Evolutionary conservation across 2,329 filamentous ascomycete genomes (phyloP).

Genomic region (Neonectria magnoliae): DNA sequence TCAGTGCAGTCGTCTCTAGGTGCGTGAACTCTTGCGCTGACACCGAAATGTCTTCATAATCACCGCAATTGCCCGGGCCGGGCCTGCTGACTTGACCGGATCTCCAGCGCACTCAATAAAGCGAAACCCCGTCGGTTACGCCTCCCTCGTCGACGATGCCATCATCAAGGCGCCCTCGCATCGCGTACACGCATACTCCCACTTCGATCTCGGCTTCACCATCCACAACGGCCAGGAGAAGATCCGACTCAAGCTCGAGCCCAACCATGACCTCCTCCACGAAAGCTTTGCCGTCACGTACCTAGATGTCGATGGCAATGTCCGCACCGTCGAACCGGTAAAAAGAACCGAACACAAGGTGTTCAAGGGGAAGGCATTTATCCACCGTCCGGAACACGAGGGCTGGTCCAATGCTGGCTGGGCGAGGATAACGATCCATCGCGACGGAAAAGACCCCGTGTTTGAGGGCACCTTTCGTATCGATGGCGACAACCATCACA

Average conservation of each 20-base stretch:
- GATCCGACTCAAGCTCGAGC: constrained; percentile 83
- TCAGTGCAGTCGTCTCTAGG: constrained; percentile 46
- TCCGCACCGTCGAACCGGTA: constrained; percentile 74
- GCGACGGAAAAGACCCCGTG: constrained; percentile 80
- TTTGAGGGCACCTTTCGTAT: constrained; percentile 93
- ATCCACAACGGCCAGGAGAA: constrained; percentile 73
- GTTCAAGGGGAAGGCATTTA: constrained; percentile 82
- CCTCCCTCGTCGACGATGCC: constrained; percentile 78
- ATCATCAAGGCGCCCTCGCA: constrained; percentile 82
- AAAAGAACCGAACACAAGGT: constrained; percentile 80
- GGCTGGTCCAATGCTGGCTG: constrained; percentile 87
- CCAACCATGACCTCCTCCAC: constrained; percentile 89
- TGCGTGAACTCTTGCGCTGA: constrained; percentile 30
- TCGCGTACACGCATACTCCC: constrained; percentile 80
- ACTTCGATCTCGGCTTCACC: constrained; percentile 86
- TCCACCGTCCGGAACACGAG: constrained; percentile 66
- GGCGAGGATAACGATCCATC: constrained; percentile 81
- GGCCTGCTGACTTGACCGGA: constrained; percentile 38
- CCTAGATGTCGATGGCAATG: constrained; percentile 75
- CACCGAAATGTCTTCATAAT: neutral
- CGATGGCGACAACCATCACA: constrained; percentile 83
- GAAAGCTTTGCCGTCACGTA: constrained; percentile 79
- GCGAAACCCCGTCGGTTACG: constrained; percentile 79
- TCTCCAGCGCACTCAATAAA: constrained; percentile 73
- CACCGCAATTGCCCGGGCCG: neutral